A percentile compares a stretch with the other conserved stretches of the same genome.
Evolutionary conservation across 1,284 basidiomycete genomes (phyloP).

Genomic region (Ceratobasidium papillatum): DNA sequence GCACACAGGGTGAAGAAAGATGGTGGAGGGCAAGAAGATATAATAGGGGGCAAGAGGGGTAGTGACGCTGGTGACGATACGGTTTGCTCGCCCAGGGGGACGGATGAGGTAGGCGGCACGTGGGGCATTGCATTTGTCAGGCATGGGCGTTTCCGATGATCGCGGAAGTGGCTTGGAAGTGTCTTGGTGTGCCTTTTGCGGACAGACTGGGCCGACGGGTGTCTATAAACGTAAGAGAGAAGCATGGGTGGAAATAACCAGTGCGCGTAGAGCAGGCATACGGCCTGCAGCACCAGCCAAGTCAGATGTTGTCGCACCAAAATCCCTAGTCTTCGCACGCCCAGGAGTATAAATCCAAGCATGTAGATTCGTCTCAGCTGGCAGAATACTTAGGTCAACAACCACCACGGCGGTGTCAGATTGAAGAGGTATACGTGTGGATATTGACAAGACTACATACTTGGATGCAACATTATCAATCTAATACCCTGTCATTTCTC

Average conservation of each 20-base stretch:
- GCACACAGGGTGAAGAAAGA: not conserved
- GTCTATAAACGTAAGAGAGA: not conserved
- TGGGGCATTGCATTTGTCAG: slow-evolving; percentile 35
- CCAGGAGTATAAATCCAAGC: not conserved
- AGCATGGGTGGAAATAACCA: not conserved
- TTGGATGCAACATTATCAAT: not conserved
- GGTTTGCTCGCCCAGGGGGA: not conserved
- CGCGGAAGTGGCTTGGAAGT: slow-evolving; percentile 19
- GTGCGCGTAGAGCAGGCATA: not conserved
- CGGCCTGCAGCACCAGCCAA: not conserved
- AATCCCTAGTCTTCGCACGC: slow-evolving; percentile 24
- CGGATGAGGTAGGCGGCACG: slow-evolving; percentile 30
- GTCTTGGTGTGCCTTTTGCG: not conserved
- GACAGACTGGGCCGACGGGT: not conserved
- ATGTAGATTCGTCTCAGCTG: not conserved
- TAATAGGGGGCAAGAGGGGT: not conserved
- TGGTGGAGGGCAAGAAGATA: not conserved
- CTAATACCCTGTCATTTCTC: not conserved
- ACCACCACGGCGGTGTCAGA: slow-evolving; percentile 18
- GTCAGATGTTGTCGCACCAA: slow-evolving; percentile 1
- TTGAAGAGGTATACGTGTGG: not conserved
- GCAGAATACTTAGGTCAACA: not conserved
- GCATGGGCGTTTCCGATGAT: slow-evolving; percentile 1
- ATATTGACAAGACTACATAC: slow-evolving; percentile 17
- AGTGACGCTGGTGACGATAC: slow-evolving; percentile 7